Evolutionary conservation across 116 monocot species (phyloP), one percentile per base, ranked within the genome.

Genomic region (Iris pallida): DNA sequence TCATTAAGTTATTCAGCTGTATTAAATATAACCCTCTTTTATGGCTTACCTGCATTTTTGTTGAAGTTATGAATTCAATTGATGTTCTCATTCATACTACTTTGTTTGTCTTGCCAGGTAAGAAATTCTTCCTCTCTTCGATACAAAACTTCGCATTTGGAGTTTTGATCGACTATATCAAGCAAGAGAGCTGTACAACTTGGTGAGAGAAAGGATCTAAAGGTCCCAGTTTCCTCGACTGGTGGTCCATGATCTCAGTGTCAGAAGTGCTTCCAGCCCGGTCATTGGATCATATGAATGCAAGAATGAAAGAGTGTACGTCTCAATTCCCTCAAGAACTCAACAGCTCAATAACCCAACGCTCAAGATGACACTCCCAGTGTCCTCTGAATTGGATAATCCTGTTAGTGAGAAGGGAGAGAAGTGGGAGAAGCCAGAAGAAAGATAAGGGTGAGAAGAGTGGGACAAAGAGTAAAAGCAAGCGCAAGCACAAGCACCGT

Each of bases 241-340:
- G 7, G 52, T 5, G 60, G 75, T 16, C 46, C 65, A 5, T 44
- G 72, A 45, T 57, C 83, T 6, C 95, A 91, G 75, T 96, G 96
- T 55, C 96, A 96, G 75, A 91, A 92, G 72, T 96, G 96, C 45
- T 85, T 87, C 68, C 92, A 92, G 78, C 16, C 81, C 14, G 96
- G 96, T 0, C 96, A 96, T 40, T 92, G 96, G 96, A 96, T n/a
- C 96, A 0, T 96, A 96, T 10, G 92, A 96, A 59, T 96, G 96
- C 76, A 96, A 96, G 73, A 96, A 96, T 66, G 96, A 96, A 67
- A 61, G 89, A 16, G 96, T 92, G n/a, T 98, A 90, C 59, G 85
- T 92, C 17, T 85, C 98, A 0, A 78, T 90, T 3, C 98, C 98
- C 13, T 92, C 98, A 8, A 76, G 92, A 40, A 85, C 93, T 6